Evolutionary conservation across 2,329 filamentous ascomycete species (phyloP), one percentile per base, ranked within the genome.

Genomic region (Colletotrichum truncatum): DNA sequence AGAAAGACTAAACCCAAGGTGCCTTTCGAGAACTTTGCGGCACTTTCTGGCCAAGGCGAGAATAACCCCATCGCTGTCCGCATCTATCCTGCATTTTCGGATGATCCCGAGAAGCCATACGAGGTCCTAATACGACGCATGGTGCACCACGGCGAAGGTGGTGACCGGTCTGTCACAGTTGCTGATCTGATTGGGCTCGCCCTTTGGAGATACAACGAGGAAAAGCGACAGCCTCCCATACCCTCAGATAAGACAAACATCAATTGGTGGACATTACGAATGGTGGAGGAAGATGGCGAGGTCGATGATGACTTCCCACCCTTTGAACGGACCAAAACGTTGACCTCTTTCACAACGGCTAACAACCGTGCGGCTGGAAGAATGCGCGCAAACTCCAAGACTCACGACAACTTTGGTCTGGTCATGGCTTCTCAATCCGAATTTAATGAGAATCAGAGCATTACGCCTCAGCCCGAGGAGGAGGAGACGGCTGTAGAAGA

Each of bases 291-390:
- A 73, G 92, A 93, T 60, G 93, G 91, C 51, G 93, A 96, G 73
- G 89, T 95, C 1, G 93, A 97, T 70, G 91, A 93, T 69, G 93
- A 96, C 73, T 96, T 96, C 69, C 92, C 92, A 30, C 89, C 93
- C 0, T 82, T 96, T 39, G 90, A 92, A 63, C 85, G 93, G 34
- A 93, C 87, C 21, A 91, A 91, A 71, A 86, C 89, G 2, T 83
- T 96, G n/a, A 87, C 87, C 6, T 89, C 93, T 18, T 96, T 95
- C 71, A 93, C 92, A 36, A 93, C 92, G 6, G 92, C 91, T 67
- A 94, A 95, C 74, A 94, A 93, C 73, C 85, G 88, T 58, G 90
- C 84, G 41, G 80, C 83, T 8, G 85, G 82, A 5, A 78, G 85
- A 51, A 82, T 84, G 66, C 84, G 92, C 59, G 88, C 91, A 64